Evolutionary conservation across 1,284 basidiomycete genomes (phyloP), one percentile per base, ranked within the genome.

Genomic region (Amylostereum areolatum): DNA sequence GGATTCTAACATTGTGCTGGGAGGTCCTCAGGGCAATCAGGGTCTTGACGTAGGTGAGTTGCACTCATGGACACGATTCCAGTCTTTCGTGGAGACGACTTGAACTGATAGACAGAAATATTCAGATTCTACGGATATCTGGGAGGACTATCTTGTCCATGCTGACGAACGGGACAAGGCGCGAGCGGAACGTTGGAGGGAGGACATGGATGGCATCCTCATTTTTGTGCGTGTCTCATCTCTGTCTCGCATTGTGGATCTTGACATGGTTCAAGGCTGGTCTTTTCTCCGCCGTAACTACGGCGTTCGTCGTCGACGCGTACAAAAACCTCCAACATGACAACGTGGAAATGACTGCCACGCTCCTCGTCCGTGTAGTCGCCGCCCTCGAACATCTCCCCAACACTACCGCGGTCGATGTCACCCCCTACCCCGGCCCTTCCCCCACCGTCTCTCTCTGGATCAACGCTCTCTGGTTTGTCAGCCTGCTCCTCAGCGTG

Each of bases 391-490:
- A 43, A 36, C 4, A 45, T 42, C 9, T 39, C 43, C 28, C 9
- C 9, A 6, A 9, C 25, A 5, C 28, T 31, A 10, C 12, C 4
- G 25, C 11, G 28, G 1, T 33, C 43, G 28, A 10, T 5, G 7
- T 8, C 44, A 10, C 49, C 50, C 12, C 1, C 32, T 12, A 52
- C 48, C 47, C 43, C 48, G 4, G 52, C 60, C 11, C 37, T 60
- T 0, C 48, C 50, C 6, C n/a, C n/a, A n/a, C n/a, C n/a, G 59
- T 60, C 11, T 55, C 62, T n/a, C 35, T 66, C 5, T 48, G 62
- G 27, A 64, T 68, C 55, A 70, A 71, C 46, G 55, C 53, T 11
- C 55, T 72, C 4, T 72, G 68, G 69, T 71, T 71, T 52, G 55
- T 59, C 1, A 62, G 60, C 42, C 52, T 65, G 12, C 43, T 53